These are phyloP conservation scores for Fusarium pseudograminearum DNA, from an alignment of 2,329 filamentous ascomycete species.

Conservation along the genomic window DNA sequence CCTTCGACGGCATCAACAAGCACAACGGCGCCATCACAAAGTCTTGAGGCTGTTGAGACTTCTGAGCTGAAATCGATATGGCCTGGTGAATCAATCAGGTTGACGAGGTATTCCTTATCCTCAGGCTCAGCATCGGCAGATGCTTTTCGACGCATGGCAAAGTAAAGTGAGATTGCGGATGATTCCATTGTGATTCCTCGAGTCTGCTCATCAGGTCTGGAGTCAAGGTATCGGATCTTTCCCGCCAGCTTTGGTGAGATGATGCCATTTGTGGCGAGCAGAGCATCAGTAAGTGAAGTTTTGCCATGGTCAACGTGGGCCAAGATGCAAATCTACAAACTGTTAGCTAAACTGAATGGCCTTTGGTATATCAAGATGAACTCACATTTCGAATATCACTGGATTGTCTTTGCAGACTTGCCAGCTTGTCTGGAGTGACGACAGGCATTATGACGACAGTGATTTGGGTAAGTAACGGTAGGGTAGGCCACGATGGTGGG, in stretches of 20 bases:
- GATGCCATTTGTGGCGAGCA: conserved; percentile 98
- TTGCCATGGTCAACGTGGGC: conserved; percentile 99
- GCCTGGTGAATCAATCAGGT: conserved; percentile 96
- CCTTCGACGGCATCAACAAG: conserved; percentile 97
- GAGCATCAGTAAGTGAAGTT: conserved; percentile 93
- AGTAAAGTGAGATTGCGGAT: conserved; percentile 95
- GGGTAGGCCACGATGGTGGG: conserved; percentile 18
- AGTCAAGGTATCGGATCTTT: conserved; percentile 98
- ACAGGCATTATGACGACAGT: conserved; percentile 78
- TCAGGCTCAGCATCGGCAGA: conserved; percentile 75
- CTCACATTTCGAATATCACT: conserved; percentile 92
- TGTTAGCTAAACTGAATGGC: conserved; percentile 22
- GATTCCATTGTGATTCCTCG: conserved; percentile 99
- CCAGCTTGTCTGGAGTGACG: conserved; percentile 89
- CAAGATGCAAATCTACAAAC: conserved; percentile 84
- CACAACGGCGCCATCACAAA: conserved; percentile 95
- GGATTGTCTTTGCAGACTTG: conserved; percentile 87
- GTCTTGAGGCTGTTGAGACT: conserved; percentile 91
- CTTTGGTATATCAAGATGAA: conserved; percentile 4
- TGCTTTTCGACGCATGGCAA: conserved; percentile 85
- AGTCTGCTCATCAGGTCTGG: conserved; percentile 92
- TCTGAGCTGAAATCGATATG: conserved; percentile 99
- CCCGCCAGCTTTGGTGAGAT: conserved; percentile 97
- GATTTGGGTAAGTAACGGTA: conserved; percentile 15
- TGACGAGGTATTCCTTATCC: conserved; percentile 92